Evolutionary conservation across 2,329 filamentous ascomycete genomes (phyloP), one percentile per base, ranked within the genome.

Genomic region (Diaporthe longicolla): DNA sequence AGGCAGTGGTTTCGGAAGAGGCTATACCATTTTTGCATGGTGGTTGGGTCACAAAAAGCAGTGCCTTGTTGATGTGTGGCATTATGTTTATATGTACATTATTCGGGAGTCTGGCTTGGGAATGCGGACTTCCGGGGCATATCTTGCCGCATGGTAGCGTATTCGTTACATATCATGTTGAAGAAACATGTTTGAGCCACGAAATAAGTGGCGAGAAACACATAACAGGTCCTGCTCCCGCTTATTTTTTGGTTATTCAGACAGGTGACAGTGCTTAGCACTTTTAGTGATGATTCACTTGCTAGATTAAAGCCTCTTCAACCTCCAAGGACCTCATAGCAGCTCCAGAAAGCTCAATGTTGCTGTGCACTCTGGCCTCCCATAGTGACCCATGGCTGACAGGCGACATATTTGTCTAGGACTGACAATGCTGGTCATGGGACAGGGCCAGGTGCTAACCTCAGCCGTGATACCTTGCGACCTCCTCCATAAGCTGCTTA

Each of bases 1-100:
- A 87, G 85, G 71, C 29, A 40, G 32, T 54, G 48, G 63, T n/a
- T 40, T 7, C 17, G 21, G 63, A 11, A 15, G 1, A 50, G 15
- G 8, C 3, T n/a, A 4, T 21, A 32, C 21, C 45, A 37, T 26
- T 40, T 21, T 21, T 35, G 40, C 63, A 19, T 3, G 1, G 8
- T 40, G 32, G 19, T 54, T 15, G 32, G 63, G 19, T 24, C 63
- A 54, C 48, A 26, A 9, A 15, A 19, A 29, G 29, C 61, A 40
- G n/a, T 26, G 19, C 8, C 52, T 63, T 24, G 35, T 35, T 32
- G 11, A 24, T 63, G 57, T 37, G 29, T 65, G 24, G 29, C 59
- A 45, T 40, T 40, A 55, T 32, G 26, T 54, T 32, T 37, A 55
- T 32, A 29, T 71, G 70, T 71, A 63, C 17, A 71, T 63, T 54